Evolutionary conservation across 2,329 filamentous ascomycete genomes (phyloP).

Genomic region (Aspergillus pseudonomiae): DNA sequence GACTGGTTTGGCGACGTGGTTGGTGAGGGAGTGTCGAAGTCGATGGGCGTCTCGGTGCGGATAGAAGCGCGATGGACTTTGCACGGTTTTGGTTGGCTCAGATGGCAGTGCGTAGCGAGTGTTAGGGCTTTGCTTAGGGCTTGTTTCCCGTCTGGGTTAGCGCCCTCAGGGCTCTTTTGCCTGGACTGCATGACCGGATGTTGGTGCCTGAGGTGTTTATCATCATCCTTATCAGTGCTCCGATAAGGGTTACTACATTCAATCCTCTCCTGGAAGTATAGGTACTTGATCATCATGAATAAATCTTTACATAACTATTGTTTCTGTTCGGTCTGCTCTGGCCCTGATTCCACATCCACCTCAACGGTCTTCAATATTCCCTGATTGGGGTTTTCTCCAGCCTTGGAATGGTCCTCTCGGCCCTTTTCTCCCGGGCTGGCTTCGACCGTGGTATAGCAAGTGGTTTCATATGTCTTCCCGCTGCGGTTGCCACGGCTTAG

Average conservation of each 20-base stretch:
- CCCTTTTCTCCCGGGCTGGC: conserved; percentile 9
- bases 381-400: conserved; percentile 1
- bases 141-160: conserved; percentile 23
- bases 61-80: conserved; percentile 27
- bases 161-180: conserved; percentile 1
- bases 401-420: not conserved
- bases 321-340: conserved; percentile 5
- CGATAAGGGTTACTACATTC: not conserved
- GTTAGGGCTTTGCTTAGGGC: conserved; percentile 43
- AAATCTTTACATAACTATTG: not conserved
- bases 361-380: conserved; percentile 27
- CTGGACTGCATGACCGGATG: not conserved
- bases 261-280: not conserved
- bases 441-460: conserved; percentile 16
- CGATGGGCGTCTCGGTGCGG: conserved; percentile 28
- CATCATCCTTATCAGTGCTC: not conserved
- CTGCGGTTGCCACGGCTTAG: not conserved
- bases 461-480: conserved; percentile 9
- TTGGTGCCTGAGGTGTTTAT: conserved; percentile 13
- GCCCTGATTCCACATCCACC: conserved; percentile 26
- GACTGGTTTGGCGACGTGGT: conserved; percentile 38
- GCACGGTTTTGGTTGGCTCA: conserved; percentile 37
- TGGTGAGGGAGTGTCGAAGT: conserved; percentile 31
- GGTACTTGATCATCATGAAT: not conserved
- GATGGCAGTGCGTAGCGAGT: conserved; percentile 40